Conservation (phyloP, 768 basidiomycete species). For the Kwoniella heveanensis region DNA sequence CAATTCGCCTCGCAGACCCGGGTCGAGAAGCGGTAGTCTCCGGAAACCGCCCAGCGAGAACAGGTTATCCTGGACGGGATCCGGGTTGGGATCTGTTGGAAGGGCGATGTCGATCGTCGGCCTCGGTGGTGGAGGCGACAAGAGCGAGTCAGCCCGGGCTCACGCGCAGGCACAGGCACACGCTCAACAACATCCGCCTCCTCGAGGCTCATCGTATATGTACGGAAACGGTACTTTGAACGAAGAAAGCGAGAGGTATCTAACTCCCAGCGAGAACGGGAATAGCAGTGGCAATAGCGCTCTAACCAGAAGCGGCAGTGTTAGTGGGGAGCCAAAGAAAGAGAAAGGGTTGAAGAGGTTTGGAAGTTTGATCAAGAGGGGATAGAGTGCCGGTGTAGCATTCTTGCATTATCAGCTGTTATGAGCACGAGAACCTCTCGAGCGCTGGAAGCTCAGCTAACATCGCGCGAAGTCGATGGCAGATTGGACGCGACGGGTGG, state of each 20-base stretch:
- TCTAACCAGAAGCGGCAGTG: constrained; percentile 5
- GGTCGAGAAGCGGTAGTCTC: not conserved
- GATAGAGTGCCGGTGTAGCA: not conserved
- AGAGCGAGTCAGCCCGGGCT: not conserved
- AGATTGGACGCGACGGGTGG: too few species aligned
- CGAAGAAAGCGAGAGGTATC: not conserved
- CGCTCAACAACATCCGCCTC: not conserved
- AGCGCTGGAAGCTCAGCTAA: too few species aligned
- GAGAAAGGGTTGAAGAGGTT: constrained; percentile 35
- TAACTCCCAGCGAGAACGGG: constrained; percentile 1
- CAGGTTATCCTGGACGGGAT: not conserved
- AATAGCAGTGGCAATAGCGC: constrained; percentile 17
- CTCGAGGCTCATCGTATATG: not conserved
- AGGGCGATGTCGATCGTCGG: constrained; percentile 21
- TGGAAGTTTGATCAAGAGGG: constrained; percentile 38
- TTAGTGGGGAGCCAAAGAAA: constrained; percentile 11
- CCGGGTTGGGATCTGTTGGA: constrained; percentile 1
- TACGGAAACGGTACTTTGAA: not conserved
- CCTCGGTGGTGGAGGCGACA: not conserved
- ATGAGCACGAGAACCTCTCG: too few species aligned
- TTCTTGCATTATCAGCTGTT: too few species aligned
- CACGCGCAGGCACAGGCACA: not conserved
- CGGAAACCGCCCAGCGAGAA: not conserved
- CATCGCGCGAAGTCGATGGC: too few species aligned
- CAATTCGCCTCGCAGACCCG: not conserved